A percentile compares a stretch with the other conserved stretches of the same genome.
phyloP scores from a whole-genome alignment of 345 rosid genomes.

The Excoecaria cochinchinensis region DNA sequence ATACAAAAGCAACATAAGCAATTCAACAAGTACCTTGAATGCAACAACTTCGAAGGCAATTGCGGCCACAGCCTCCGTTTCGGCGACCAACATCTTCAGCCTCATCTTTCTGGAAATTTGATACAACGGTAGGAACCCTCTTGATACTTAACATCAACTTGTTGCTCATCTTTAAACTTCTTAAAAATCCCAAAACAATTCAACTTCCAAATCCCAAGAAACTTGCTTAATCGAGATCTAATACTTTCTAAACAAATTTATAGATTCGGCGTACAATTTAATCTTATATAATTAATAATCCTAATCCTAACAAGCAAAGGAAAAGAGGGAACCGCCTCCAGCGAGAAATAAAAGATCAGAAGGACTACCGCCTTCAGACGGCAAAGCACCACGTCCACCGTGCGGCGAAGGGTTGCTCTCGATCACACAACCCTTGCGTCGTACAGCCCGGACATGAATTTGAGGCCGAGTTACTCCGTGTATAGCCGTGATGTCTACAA shows the following conservation, averaged over 20 bases:
- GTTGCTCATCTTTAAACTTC: background rate
- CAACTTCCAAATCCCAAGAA: conserved; percentile 10
- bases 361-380: conserved; percentile 99
- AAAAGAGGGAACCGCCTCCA: conserved; percentile 70
- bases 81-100: conserved; percentile 52
- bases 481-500: conserved; percentile 99
- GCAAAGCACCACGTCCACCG: conserved; percentile 99
- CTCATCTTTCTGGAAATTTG: conserved; percentile 81
- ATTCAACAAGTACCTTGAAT: conserved; percentile 47
- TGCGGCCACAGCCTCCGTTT: conserved; percentile 71
- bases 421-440: conserved; percentile 78
- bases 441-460: conserved; percentile 75
- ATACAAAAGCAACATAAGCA: background rate
- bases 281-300: background rate
- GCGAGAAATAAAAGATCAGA: conserved; percentile 99
- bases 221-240: conserved; percentile 13
- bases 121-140: conserved; percentile 84
- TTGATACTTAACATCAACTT: conserved; percentile 74
- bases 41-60: conserved; percentile 72
- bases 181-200: conserved; percentile 3
- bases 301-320: conserved; percentile 16
- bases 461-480: conserved; percentile 55
- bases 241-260: background rate
- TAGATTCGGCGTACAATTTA: background rate
- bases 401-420: conserved; percentile 95